These are phyloP conservation scores for Tuctoria greenei DNA, from an alignment of 176 grass and related monocot genomes.

Conservation along the genomic window DNA sequence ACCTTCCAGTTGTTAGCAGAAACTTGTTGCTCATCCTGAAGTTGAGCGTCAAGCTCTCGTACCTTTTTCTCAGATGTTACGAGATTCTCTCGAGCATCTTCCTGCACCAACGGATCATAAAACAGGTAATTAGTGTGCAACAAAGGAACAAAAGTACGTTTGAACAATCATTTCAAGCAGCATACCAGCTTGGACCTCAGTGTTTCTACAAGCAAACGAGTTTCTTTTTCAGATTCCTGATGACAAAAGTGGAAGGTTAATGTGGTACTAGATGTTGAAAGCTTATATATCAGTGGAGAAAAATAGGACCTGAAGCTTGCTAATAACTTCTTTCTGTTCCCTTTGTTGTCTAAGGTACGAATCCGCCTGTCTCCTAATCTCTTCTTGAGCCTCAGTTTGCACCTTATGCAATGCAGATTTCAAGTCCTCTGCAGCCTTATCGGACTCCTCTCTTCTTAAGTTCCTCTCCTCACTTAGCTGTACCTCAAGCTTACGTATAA, in stretches of 20 bases:
- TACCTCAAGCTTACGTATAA: constrained; percentile 77
- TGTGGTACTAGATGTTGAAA: neutral
- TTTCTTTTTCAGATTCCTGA: constrained; percentile 90
- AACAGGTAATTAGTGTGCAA: constrained; percentile 19
- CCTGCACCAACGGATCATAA: constrained; percentile 55
- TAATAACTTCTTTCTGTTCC: constrained; percentile 92
- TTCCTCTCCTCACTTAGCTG: constrained; percentile 85
- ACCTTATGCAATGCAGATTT: constrained; percentile 80
- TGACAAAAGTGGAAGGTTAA: constrained; percentile 21
- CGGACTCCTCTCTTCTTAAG: constrained; percentile 84
- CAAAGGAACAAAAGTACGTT: neutral
- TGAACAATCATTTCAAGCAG: constrained; percentile 19
- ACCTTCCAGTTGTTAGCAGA: constrained; percentile 69
- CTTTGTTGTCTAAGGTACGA: constrained; percentile 69
- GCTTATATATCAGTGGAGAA: constrained; percentile 2
- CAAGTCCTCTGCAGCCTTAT: constrained; percentile 72
- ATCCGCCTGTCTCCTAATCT: constrained; percentile 67
- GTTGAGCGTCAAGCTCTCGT: constrained; percentile 72
- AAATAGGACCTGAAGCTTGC: constrained; percentile 75
- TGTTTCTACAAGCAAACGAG: constrained; percentile 71
- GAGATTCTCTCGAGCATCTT: constrained; percentile 82
- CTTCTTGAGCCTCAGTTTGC: constrained; percentile 67
- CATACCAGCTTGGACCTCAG: constrained; percentile 92
- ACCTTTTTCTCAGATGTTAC: constrained; percentile 91
- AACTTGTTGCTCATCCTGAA: constrained; percentile 73